A percentile compares a stretch with the other conserved stretches of the same genome.
phyloP scores from a whole-genome alignment of 352 stramenopile genomes.

The Plasmopara viticola region DNA sequence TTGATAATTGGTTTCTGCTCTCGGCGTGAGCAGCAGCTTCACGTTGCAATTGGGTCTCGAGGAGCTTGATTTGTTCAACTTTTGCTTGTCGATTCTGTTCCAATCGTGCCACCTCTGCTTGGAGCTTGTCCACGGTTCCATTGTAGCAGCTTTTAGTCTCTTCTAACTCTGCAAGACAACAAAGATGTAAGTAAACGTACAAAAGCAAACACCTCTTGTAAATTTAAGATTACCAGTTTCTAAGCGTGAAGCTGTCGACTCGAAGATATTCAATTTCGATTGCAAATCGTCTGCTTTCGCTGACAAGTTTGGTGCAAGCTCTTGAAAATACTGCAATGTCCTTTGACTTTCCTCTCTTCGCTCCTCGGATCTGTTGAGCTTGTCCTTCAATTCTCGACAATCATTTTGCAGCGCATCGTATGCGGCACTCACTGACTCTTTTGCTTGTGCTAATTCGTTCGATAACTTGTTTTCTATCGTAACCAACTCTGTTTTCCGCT shows the following conservation, averaged over 20 bases:
- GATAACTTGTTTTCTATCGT: constrained; percentile 57
- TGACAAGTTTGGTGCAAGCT: constrained; percentile 43
- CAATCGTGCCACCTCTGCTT: constrained; percentile 23
- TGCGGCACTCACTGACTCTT: constrained; percentile 54
- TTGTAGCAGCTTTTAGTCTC: constrained; percentile 28
- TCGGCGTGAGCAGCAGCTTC: constrained; percentile 41
- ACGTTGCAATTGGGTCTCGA: constrained; percentile 35
- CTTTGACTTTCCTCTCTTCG: constrained; percentile 31
- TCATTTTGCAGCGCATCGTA: constrained; percentile 62
- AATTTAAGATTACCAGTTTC: constrained; percentile 24
- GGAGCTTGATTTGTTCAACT: constrained; percentile 28
- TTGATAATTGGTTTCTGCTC: constrained; percentile 36
- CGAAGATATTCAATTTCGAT: constrained; percentile 39
- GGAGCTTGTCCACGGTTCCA: constrained; percentile 25
- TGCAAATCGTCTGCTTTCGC: constrained; percentile 47
- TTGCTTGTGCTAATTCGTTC: constrained; percentile 61
- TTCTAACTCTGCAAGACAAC: constrained; percentile 31
- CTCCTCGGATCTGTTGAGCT: constrained; percentile 49
- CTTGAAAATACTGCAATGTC: constrained; percentile 49
- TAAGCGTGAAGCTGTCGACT: constrained; percentile 30
- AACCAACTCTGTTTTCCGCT: constrained; percentile 44
- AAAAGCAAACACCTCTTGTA: not conserved
- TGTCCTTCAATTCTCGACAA: constrained; percentile 48
- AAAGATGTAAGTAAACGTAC: constrained; percentile 3
- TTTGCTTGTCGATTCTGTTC: constrained; percentile 23